Evolutionary conservation across 2,329 filamentous ascomycete species (phyloP), one percentile per base, ranked within the genome.

Genomic region (Colletotrichum costaricense): DNA sequence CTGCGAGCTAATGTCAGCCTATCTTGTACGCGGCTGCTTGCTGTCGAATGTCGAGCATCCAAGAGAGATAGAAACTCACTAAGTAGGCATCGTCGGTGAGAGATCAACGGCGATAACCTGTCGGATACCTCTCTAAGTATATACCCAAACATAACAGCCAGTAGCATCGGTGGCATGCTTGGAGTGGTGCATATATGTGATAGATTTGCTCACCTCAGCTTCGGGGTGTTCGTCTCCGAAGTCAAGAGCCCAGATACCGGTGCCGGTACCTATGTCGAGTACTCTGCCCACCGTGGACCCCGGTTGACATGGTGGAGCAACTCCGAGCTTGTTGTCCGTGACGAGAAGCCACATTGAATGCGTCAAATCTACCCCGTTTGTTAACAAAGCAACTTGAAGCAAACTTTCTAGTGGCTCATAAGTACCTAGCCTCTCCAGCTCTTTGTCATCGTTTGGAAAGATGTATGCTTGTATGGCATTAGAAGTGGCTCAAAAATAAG

Each of bases 321-420:
- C 52, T 22, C 75, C 80, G 0, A 84, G 75, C 30, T 79, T 80
- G 11, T 78, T 77, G 0, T 79, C 76, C 3, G 81, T 76, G 0
- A 80, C 82, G 3, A 84, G 75, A 0, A 75, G 65, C 59, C 81
- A 82, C 0, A 83, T 71, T n/a, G 82, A 77, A 55, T 84, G 83
- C 69, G 83, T 80, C 0, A 84, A 72, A 63, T 84, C 81, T 79
- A 14, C 30, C 7, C 5, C 6, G 16, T 38, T 52, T 19, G 54
- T 8, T 9, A 30, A 7, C 5, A 30, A 30, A 30, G 4, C 5
- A 30, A 30, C 4, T 30, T 30, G 28, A 7, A 30, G 28, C 28
- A 30, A 30, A 30, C 2, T 33, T 8, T 33, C 7, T 30, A 30
- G 7, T 9, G 30, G 42, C 16, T 46, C n/a, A 22, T 46, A n/a